phyloP scores from a whole-genome alignment of 1,139 yeast genomes.

The Hyphopichia pseudoburtonii region DNA sequence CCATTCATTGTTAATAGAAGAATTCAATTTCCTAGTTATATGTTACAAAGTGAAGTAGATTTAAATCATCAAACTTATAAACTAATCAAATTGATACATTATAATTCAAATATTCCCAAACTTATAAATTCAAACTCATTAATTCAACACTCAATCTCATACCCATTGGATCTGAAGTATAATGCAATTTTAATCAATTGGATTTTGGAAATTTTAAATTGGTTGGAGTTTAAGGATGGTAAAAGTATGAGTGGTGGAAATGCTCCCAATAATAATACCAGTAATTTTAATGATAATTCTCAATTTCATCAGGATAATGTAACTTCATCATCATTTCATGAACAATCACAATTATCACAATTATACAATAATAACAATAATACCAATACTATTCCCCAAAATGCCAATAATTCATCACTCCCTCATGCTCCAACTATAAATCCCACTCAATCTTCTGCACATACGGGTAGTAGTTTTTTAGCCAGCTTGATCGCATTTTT shows the following conservation, averaged over 20 bases:
- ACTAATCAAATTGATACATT: conserved; percentile 39
- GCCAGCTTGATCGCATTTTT: conserved; percentile 48
- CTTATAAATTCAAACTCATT: conserved; percentile 39
- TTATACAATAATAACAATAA: background rate
- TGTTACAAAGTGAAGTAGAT: conserved; percentile 46
- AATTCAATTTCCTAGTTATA: conserved; percentile 36
- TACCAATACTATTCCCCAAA: background rate
- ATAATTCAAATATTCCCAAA: conserved; percentile 46
- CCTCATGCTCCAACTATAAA: too few relatives aligned
- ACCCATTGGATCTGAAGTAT: conserved; percentile 10
- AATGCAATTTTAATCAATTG: conserved; percentile 44
- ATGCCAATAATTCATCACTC: background rate
- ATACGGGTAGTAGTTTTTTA: conserved; percentile 31
- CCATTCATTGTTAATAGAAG: conserved; percentile 36
- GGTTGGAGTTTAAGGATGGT: conserved; percentile 65
- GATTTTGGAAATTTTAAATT: conserved; percentile 57
- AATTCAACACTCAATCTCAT: conserved; percentile 20
- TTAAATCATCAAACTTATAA: conserved; percentile 33
- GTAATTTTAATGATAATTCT: conserved; percentile 9
- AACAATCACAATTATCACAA: background rate
- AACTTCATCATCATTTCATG: background rate
- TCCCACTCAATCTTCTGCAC: conserved; percentile 4
- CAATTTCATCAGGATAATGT: conserved; percentile 6
- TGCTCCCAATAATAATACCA: conserved; percentile 3
- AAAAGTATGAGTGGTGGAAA: conserved; percentile 12